A percentile compares a stretch with the other conserved stretches of the same genome.
Evolutionary conservation across 208 protist species (phyloP).

Genomic region (Angomonas ambiguus): DNA sequence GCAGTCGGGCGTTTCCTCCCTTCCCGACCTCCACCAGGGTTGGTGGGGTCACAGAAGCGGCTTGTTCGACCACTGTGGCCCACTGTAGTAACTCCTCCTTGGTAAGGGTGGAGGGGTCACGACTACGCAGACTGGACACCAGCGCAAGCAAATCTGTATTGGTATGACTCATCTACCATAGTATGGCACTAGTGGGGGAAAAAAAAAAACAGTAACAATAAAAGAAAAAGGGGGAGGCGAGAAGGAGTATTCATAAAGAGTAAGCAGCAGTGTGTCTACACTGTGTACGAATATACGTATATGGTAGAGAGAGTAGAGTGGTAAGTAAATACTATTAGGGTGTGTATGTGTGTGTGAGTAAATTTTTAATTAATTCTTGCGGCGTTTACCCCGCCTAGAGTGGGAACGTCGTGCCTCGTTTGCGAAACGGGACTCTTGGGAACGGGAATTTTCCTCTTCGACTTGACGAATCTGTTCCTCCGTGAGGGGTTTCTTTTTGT

Average conservation of each 20-base stretch:
- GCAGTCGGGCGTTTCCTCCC: neutral
- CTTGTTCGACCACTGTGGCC: neutral
- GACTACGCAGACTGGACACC: neutral
- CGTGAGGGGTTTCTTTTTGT: slow-evolving; percentile 47
- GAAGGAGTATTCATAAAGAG: neutral
- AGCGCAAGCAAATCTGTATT: neutral
- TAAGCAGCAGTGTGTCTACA: neutral
- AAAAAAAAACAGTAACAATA: neutral
- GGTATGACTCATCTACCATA: neutral
- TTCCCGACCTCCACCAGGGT: neutral
- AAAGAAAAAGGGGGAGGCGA: neutral
- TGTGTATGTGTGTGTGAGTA: no score
- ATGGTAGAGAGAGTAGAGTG: no score
- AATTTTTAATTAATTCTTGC: neutral
- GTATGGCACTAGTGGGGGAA: no score
- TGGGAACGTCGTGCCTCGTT: slow-evolving; percentile 16
- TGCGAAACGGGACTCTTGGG: slow-evolving; percentile 26
- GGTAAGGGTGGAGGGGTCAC: neutral
- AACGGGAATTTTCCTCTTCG: slow-evolving; percentile 34
- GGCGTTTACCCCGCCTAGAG: neutral
- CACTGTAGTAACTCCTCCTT: neutral
- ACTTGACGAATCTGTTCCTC: slow-evolving; percentile 35
- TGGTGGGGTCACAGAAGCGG: neutral
- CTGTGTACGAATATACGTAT: no score
- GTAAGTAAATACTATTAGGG: no score